Evolutionary conservation across 2,329 filamentous ascomycete species (phyloP), one percentile per base, ranked within the genome.

Genomic region (Neonectria punicea): DNA sequence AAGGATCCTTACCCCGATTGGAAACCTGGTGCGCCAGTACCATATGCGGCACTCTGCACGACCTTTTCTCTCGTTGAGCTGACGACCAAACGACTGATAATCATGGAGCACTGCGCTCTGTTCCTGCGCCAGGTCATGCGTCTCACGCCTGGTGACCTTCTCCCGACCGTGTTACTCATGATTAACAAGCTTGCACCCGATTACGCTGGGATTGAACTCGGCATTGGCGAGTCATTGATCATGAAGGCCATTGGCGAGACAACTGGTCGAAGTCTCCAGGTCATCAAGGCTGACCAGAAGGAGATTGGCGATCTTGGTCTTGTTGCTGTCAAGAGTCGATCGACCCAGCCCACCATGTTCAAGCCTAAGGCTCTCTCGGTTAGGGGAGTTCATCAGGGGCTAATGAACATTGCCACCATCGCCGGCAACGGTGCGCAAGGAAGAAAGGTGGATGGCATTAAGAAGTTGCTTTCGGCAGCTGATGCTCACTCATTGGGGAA

Each of bases 211-310:
- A 94, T 99, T 67, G 96, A 99, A 80, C 86, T 99, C 32, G 96
- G 96, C n/a, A 99, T 99, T 73, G 96, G 96, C 61, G 96, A 99
- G 80, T 98, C 95, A 1, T 81, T 99, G 30, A 98, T 99, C 74
- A 98, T 98, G 94, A 99, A 98, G 79, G 93, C 96, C 5, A 97
- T 99, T 75, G 95, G 95, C 11, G 95, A 98, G 81, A 92, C 91
- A 32, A 99, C 96, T 0, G 96, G 96, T 10, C 90, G 96, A 66
- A 97, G 90, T 74, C 81, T 98, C 51, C 87, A 91, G 41, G 90
- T 97, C 57, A 97, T 99, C 84, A 98, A 98, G 81, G 89, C 92
- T 53, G 94, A 98, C 73, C 96, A 99, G 76, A 94, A 96, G 74
- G 94, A 98, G 73, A 97, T 98, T 79, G 96, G 96, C 58, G 96